phyloP scores from a whole-genome alignment of 192 early-diverging fungal genomes.

The Radiomyces spectabilis region DNA sequence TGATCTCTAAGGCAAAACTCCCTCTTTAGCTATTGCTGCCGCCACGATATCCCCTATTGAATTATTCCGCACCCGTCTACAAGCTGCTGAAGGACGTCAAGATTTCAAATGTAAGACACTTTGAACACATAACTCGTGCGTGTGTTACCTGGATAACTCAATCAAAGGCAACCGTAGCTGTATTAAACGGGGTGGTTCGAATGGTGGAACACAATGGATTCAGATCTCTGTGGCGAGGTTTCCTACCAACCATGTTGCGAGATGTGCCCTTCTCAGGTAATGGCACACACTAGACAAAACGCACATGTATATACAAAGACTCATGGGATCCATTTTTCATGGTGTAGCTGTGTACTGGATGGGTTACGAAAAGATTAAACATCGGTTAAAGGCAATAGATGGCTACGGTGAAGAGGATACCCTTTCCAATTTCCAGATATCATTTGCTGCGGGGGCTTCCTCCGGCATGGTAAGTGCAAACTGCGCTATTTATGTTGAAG shows the following conservation, averaged over 20 bases:
- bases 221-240: conserved; percentile 73
- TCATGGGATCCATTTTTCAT: no score
- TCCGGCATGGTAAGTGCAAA: conserved; percentile 66
- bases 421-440: conserved; percentile 46
- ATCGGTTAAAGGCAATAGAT: conserved; percentile 12
- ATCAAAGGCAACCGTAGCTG: conserved; percentile 16
- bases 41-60: conserved; percentile 88
- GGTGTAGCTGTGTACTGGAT: conserved; percentile 94
- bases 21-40: conserved; percentile 71
- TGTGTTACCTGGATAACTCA: no score
- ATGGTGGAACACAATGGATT: conserved; percentile 56
- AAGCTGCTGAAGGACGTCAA: conserved; percentile 59
- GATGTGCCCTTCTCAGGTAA: conserved; percentile 96
- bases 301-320: no score
- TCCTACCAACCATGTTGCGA: conserved; percentile 84
- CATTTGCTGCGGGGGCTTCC: conserved; percentile 79
- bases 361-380: conserved; percentile 77
- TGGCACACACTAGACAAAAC: no score
- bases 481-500: neutral
- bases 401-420: neutral
- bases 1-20: neutral
- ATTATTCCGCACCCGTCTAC: conserved; percentile 86
- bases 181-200: conserved; percentile 48
- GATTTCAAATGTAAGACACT: conserved; percentile 37
- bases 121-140: neutral